Conservation (phyloP, 2,329 filamentous ascomycete species). For the Fusarium tjaetaba region DNA sequence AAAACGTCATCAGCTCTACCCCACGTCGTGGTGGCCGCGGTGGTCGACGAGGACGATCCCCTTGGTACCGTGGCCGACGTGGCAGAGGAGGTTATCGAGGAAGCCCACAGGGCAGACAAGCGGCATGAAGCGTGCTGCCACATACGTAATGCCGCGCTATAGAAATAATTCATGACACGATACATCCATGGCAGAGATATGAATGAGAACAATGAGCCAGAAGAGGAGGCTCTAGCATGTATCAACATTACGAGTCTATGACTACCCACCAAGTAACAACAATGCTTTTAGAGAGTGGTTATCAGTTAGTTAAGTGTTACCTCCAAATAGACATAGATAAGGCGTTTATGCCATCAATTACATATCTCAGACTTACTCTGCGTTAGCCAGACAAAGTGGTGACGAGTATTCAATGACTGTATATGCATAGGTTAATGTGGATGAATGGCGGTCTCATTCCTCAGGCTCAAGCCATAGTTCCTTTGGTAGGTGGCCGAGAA, state of each 20-base stretch:
- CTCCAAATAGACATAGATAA: neutral
- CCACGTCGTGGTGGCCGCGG: conserved; percentile 35
- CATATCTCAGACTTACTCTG: neutral
- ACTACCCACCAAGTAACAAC: neutral
- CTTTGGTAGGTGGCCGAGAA: conserved; percentile 19
- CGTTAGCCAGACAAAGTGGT: neutral
- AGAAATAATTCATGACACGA: neutral
- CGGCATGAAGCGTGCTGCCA: conserved; percentile 1
- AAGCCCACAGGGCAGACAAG: neutral
- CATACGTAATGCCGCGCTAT: neutral
- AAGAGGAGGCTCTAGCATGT: neutral
- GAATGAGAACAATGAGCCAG: neutral
- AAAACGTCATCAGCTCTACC: neutral
- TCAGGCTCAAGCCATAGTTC: conserved; percentile 30
- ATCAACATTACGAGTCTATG: neutral
- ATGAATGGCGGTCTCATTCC: neutral
- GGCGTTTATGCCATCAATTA: neutral
- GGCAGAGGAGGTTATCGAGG: conserved; percentile 34
- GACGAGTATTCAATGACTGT: no score
- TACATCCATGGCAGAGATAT: neutral
- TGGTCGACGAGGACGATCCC: conserved; percentile 40
- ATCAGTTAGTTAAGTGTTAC: neutral
- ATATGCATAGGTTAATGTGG: neutral
- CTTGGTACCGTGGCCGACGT: conserved; percentile 44
- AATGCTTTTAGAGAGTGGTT: neutral